Evolutionary conservation across 2,329 filamentous ascomycete genomes (phyloP).

Genomic region (Ophiostoma tasmaniense): DNA sequence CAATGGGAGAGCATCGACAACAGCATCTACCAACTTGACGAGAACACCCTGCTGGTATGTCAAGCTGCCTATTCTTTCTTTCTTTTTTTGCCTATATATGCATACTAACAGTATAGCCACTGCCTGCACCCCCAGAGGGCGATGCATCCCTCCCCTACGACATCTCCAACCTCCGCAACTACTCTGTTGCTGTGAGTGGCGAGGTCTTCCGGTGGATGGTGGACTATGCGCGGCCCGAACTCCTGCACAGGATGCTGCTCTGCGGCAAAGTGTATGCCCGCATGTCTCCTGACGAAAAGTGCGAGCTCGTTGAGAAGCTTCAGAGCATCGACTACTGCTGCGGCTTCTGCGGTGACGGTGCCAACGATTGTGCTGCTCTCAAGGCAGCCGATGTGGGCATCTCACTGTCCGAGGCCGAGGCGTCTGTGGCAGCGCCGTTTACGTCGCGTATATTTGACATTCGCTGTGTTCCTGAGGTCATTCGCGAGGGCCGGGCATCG

Average conservation of each 20-base stretch:
- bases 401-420: slow-evolving; percentile 92
- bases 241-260: slow-evolving; percentile 78
- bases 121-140: not conserved
- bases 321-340: slow-evolving; percentile 93
- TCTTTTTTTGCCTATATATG: no score
- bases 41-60: slow-evolving; percentile 55
- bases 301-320: slow-evolving; percentile 92
- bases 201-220: slow-evolving; percentile 96
- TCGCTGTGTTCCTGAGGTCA: slow-evolving; percentile 86
- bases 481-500: slow-evolving; percentile 85
- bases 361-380: slow-evolving; percentile 92
- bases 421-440: slow-evolving; percentile 95
- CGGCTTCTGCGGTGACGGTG: slow-evolving; percentile 94
- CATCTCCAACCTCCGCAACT: slow-evolving; percentile 71
- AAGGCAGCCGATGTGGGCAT: slow-evolving; percentile 98
- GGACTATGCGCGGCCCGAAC: slow-evolving; percentile 75
- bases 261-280: slow-evolving; percentile 88
- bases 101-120: not conserved
- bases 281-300: slow-evolving; percentile 98
- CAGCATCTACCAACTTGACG: slow-evolving; percentile 65
- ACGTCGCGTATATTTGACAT: slow-evolving; percentile 95
- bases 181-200: slow-evolving; percentile 80
- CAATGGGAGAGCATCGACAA: slow-evolving; percentile 96
- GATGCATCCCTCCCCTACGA: slow-evolving; percentile 59
- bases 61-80: not conserved